Evolutionary conservation across 1,139 yeast species (phyloP), one percentile per base, ranked within the genome.

Genomic region (Yamadazyma aaseri): DNA sequence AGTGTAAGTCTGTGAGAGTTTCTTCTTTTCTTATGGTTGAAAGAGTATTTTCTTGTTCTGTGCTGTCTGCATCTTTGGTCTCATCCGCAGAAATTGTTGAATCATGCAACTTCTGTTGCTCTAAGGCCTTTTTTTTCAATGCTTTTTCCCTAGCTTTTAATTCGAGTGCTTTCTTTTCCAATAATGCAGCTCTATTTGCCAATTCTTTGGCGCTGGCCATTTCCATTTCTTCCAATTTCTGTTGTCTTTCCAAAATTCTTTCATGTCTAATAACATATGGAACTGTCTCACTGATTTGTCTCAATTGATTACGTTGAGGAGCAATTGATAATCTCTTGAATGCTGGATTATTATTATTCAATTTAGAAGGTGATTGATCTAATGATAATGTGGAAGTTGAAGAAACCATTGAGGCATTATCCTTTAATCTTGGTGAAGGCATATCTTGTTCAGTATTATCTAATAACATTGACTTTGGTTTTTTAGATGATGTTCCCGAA

Each of bases 181-280:
- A 70, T 38, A 81, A 77, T n/a, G 83, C 83, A 6, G 89, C 90
- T 47, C 90, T 68, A 40, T 65, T 66, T 16, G 86, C 80, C 49
- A 84, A 63, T 50, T 83, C 90, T 53, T 73, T 73, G 0, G 92
- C 92, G 42, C 86, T 77, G 41, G 81, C 82, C 56, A 81, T 80
- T 54, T 84, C 94, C 63, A 84, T 63, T 50, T 84, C 87, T 52
- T 84, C 90, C 41, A 84, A 63, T 58, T 81, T 83, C 40, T 80
- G 86, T 52, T 84, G 90, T 56, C 86, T 80, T 39, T 83, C 83
- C 46, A 80, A 63, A 36, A 83, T 73, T 41, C 85, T 72, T 55
- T 84, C 92, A 54, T 84, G 92, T 53, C 86, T 75, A 44, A 84
- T 65, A 23, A 83, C 84, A 47, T 84, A 84, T 21, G 94, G 94